phyloP scores from a whole-genome alignment of 106 monocot genomes.

The Amphibolis antarctica region DNA sequence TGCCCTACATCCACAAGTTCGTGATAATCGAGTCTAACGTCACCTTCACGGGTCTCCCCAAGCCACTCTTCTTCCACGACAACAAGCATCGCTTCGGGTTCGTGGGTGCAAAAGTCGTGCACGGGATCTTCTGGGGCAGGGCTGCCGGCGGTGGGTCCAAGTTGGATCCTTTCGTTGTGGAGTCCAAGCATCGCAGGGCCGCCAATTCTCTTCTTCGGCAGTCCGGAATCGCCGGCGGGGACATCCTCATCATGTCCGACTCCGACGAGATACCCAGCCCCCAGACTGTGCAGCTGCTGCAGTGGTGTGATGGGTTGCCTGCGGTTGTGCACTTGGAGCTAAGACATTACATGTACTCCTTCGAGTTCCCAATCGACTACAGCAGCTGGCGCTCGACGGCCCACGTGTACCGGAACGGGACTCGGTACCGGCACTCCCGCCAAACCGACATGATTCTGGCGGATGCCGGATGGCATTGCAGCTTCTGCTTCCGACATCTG shows the following conservation, averaged over 20 bases:
- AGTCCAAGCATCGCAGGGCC: conserved; percentile 35
- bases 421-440: conserved; percentile 56
- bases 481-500: conserved; percentile 70
- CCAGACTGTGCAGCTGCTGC: conserved; percentile 50
- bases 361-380: conserved; percentile 69
- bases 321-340: conserved; percentile 68
- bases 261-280: conserved; percentile 80
- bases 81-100: conserved; percentile 39
- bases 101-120: conserved; percentile 26
- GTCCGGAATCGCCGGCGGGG: conserved; percentile 42
- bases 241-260: conserved; percentile 74
- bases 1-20: conserved; percentile 55
- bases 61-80: conserved; percentile 44
- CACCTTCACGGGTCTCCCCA: conserved; percentile 70
- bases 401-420: conserved; percentile 31
- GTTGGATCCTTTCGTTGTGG: conserved; percentile 43
- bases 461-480: conserved; percentile 94
- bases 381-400: conserved; percentile 74
- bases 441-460: conserved; percentile 51
- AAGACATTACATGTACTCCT: conserved; percentile 76
- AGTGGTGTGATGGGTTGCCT: conserved; percentile 78
- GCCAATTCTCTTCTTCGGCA: conserved; percentile 40
- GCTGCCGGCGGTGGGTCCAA: not conserved
- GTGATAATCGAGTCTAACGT: conserved; percentile 70
- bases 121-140: conserved; percentile 23